A percentile compares a stretch with the other conserved stretches of the same genome.
Evolutionary conservation across 1,139 yeast species (phyloP).

Genomic region (Kodamaea plutei): DNA sequence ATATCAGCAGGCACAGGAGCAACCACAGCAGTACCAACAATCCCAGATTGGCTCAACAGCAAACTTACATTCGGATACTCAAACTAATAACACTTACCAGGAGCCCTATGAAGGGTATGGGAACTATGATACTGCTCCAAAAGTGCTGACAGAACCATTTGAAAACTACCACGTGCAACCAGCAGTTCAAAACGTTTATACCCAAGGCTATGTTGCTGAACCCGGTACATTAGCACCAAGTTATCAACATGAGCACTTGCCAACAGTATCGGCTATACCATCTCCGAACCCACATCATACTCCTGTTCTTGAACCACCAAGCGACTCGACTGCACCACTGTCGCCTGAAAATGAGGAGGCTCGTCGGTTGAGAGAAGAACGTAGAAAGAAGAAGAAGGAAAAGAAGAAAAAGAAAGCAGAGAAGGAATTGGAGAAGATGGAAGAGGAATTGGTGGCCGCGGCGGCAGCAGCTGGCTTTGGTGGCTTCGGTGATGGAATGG

Average conservation of each 20-base stretch:
- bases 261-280: neutral
- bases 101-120: slow-evolving; percentile 23
- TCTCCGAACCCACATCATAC: neutral
- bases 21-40: slow-evolving; percentile 1
- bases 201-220: too few species aligned
- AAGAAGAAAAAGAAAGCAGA: slow-evolving; percentile 18
- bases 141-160: slow-evolving; percentile 23
- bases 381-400: slow-evolving; percentile 18
- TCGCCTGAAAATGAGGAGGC: slow-evolving; percentile 12
- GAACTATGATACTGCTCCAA: slow-evolving; percentile 14
- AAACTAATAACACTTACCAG: slow-evolving; percentile 11
- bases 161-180: slow-evolving; percentile 20
- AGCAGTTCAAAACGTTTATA: neutral
- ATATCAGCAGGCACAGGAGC: slow-evolving; percentile 1
- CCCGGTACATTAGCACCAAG: neutral
- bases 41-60: neutral
- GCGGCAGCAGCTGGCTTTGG: slow-evolving; percentile 14
- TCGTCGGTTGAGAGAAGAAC: slow-evolving; percentile 12
- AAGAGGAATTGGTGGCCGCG: slow-evolving; percentile 23
- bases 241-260: neutral
- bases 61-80: slow-evolving; percentile 2
- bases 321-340: slow-evolving; percentile 5
- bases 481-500: slow-evolving; percentile 10
- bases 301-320: slow-evolving; percentile 4
- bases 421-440: slow-evolving; percentile 14